Conservation (phyloP, 2,329 filamentous ascomycete genomes). For the Daldinia sp. region DNA sequence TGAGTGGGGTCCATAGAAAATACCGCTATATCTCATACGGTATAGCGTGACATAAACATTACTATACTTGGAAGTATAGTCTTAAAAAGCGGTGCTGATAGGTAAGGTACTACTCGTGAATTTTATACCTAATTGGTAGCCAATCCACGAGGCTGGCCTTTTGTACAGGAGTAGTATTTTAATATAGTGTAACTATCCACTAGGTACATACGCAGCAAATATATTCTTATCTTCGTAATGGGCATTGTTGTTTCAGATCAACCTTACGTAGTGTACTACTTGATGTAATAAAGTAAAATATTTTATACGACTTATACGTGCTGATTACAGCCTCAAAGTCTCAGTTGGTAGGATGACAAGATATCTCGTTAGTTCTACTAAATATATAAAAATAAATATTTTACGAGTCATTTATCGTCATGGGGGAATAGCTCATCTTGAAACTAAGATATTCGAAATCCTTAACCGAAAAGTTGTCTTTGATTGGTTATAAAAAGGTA, state of each 20-base stretch:
- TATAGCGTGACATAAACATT: conserved; percentile 13
- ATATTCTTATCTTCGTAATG: neutral
- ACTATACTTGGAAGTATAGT: conserved; percentile 31
- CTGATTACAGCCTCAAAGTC: neutral
- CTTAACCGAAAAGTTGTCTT: conserved; percentile 12
- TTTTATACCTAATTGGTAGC: conserved; percentile 39
- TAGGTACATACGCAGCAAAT: neutral
- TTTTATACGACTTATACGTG: neutral
- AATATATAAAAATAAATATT: conserved; percentile 15
- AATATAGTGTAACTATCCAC: neutral
- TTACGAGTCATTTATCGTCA: conserved; percentile 17
- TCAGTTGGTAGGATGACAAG: conserved; percentile 5
- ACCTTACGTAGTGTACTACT: neutral
- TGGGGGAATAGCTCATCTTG: conserved; percentile 30
- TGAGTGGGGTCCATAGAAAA: conserved; percentile 2
- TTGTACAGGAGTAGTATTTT: conserved; percentile 6
- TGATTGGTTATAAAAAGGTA: conserved; percentile 20
- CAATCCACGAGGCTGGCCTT: conserved; percentile 42
- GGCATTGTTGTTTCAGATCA: conserved; percentile 1
- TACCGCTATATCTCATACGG: conserved; percentile 3
- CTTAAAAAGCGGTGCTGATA: conserved; percentile 20
- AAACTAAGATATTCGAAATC: conserved; percentile 26
- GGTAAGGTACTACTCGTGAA: neutral
- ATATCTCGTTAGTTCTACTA: conserved; percentile 6
- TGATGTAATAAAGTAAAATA: neutral